Base-by-base conservation (phyloP, 2,329 filamentous ascomycete species). In the Apiospora sp. region DNA sequence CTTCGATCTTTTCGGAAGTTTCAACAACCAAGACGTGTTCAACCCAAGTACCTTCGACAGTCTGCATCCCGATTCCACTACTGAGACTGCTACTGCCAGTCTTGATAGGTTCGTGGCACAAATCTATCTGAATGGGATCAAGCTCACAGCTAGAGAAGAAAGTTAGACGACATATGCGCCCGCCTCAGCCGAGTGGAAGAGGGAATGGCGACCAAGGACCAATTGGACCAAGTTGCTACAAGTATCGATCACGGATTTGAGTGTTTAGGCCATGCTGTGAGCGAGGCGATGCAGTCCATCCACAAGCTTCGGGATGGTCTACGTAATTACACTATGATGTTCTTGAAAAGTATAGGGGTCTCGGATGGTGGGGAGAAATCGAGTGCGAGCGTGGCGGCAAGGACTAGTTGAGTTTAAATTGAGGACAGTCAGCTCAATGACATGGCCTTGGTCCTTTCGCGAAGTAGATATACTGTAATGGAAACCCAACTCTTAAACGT, bases 331-430 rank as follows among this genome's bases (percentile, higher is more conserved):
- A 54, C 49, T 5, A 54, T 54, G 24, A 30, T 54, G 24, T 54
- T 54, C 49, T 54, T 54, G 24, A 54, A 54, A 54, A 54, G 49
- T 54, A 54, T 54, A 54, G 49, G 49, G 24, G 49, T 54, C 24
- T 54, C 49, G 24, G 49, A 54, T 54, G 49, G 49, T 30, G 49
- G 49, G 49, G 49, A 54, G 49, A 14, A 30, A 24, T 54, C 49
- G 24, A 54, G 22, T n/a, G 22, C 48, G 48, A n/a, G 22, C 48
- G n/a, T 51, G 48, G 48, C 48, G 48, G 48, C 22, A 51, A 24
- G 22, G 22, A 24, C 48, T 51, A n/a, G 48, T 51, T 51, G n/a
- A 51, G 48, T 51, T n/a, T 51, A 51, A 51, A n/a, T 51, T 24
- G 22, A 51, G 48, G 48, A n/a, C 22, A 51, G 43, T 51, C 1